Conservation (phyloP, 345 rosid genomes). For the Isatis tinctoria region DNA sequence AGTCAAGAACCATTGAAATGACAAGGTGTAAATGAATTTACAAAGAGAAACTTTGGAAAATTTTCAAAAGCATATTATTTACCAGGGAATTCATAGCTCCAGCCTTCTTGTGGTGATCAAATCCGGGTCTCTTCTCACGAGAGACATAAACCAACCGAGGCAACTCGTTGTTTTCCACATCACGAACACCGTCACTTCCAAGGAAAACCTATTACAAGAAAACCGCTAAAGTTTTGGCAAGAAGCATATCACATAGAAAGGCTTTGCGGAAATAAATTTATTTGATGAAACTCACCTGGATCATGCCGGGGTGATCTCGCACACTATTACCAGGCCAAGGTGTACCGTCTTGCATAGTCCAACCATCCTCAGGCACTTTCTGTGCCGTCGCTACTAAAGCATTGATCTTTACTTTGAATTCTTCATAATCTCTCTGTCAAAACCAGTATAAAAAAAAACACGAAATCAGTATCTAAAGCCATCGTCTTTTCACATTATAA, state of each 20-base stretch:
- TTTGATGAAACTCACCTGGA: slow-evolving; percentile 61
- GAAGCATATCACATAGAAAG: neutral
- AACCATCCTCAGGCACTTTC: slow-evolving; percentile 98
- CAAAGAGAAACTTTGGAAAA: neutral
- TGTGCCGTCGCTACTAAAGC: slow-evolving; percentile 94
- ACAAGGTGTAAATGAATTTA: neutral
- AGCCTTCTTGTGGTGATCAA: slow-evolving; percentile 98
- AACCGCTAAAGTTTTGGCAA: neutral
- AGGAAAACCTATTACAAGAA: slow-evolving; percentile 70
- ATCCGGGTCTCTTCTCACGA: slow-evolving; percentile 99
- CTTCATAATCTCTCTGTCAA: slow-evolving; percentile 96
- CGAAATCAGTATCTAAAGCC: neutral
- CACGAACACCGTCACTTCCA: slow-evolving; percentile 76
- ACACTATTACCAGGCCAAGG: slow-evolving; percentile 98
- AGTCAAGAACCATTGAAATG: slow-evolving; percentile 3
- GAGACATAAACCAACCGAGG: slow-evolving; percentile 96
- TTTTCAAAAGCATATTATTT: slow-evolving; percentile 16
- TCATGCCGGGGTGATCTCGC: slow-evolving; percentile 99
- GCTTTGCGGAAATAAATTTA: neutral
- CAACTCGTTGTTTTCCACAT: slow-evolving; percentile 73
- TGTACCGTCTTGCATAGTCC: slow-evolving; percentile 99
- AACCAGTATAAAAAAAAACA: slow-evolving; percentile 8
- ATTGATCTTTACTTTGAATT: slow-evolving; percentile 86
- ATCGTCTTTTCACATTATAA: neutral
- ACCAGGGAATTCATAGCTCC: slow-evolving; percentile 99